Percentiles rank a stretch among this genome's conserved stretches.
Evolutionary conservation across 257 asterid genomes (phyloP).

Genomic region (Nicotiana undulata): DNA sequence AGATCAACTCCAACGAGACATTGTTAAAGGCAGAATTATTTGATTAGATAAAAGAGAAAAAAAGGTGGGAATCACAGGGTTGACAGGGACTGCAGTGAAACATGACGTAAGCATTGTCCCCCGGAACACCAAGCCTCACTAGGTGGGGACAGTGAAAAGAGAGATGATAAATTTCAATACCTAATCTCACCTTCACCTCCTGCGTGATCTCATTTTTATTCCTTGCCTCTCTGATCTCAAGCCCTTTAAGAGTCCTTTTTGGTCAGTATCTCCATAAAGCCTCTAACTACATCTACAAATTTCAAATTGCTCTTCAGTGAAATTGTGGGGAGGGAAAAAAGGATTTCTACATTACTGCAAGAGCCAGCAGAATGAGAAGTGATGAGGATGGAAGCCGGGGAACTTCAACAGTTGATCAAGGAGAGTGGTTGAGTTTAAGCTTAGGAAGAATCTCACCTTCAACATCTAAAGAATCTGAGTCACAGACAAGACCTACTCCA

Average conservation of each 20-base stretch:
- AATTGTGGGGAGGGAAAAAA: slow-evolving; percentile 10
- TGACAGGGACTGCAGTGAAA: slow-evolving; percentile 37
- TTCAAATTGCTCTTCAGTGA: not conserved
- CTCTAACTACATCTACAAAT: slow-evolving; percentile 12
- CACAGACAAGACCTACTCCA: slow-evolving; percentile 36
- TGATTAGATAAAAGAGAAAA: slow-evolving; percentile 24
- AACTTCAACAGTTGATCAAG: slow-evolving; percentile 15
- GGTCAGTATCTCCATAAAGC: slow-evolving; percentile 26
- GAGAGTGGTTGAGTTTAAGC: slow-evolving; percentile 69
- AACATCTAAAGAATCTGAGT: slow-evolving; percentile 28
- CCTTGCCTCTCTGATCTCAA: slow-evolving; percentile 29
- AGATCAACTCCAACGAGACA: slow-evolving; percentile 24
- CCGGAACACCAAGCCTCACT: slow-evolving; percentile 40
- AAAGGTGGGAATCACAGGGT: slow-evolving; percentile 61
- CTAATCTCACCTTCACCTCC: slow-evolving; percentile 37
- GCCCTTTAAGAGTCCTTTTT: slow-evolving; percentile 27
- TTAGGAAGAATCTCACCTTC: slow-evolving; percentile 40
- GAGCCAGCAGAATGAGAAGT: slow-evolving; percentile 29
- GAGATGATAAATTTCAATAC: slow-evolving; percentile 30
- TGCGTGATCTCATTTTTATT: slow-evolving; percentile 34
- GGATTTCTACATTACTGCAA: not conserved
- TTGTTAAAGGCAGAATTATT: slow-evolving; percentile 27
- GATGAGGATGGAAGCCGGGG: slow-evolving; percentile 26
- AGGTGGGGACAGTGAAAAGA: slow-evolving; percentile 51
- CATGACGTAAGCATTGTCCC: slow-evolving; percentile 50